phyloP scores from a whole-genome alignment of 441 rosid genomes.

The Populus tomentosa region DNA sequence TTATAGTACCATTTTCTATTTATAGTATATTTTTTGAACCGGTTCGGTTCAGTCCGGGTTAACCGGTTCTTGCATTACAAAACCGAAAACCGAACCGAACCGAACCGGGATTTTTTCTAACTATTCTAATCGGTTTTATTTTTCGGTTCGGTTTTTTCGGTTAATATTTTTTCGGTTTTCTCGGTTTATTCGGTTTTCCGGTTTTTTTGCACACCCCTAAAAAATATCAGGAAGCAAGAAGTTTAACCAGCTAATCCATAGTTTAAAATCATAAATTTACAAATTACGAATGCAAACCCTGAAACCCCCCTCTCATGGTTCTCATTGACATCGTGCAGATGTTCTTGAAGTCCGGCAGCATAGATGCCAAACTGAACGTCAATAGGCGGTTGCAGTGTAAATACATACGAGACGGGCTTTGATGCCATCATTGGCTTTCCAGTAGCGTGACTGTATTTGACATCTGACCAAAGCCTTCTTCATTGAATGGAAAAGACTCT shows the following conservation, averaged over 20 bases:
- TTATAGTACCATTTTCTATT: no score
- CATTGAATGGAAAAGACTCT: slow-evolving; percentile 65
- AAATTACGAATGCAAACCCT: neutral
- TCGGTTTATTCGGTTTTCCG: no score
- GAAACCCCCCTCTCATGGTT: neutral
- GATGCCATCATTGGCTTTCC: slow-evolving; percentile 50
- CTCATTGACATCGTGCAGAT: slow-evolving; percentile 25
- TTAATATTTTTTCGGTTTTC: no score
- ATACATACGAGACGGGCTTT: slow-evolving; percentile 65
- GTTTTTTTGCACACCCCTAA: no score
- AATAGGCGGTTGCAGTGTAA: slow-evolving; percentile 56
- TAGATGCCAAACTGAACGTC: slow-evolving; percentile 50
- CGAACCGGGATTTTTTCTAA: no score
- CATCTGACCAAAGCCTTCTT: slow-evolving; percentile 49
- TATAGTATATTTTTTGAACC: no score
- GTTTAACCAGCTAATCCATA: neutral
- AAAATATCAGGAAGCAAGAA: no score
- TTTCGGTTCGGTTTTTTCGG: no score
- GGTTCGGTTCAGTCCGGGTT: no score
- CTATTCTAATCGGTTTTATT: no score
- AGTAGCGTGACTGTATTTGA: slow-evolving; percentile 9
- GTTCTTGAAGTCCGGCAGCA: slow-evolving; percentile 26
- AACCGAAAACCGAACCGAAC: no score
- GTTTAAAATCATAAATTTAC: neutral
- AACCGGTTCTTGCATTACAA: no score